A percentile compares a stretch with the other conserved stretches of the same genome.
Evolutionary conservation across 148 eudicot species (phyloP).

Genomic region (Chenopodium quinoa): DNA sequence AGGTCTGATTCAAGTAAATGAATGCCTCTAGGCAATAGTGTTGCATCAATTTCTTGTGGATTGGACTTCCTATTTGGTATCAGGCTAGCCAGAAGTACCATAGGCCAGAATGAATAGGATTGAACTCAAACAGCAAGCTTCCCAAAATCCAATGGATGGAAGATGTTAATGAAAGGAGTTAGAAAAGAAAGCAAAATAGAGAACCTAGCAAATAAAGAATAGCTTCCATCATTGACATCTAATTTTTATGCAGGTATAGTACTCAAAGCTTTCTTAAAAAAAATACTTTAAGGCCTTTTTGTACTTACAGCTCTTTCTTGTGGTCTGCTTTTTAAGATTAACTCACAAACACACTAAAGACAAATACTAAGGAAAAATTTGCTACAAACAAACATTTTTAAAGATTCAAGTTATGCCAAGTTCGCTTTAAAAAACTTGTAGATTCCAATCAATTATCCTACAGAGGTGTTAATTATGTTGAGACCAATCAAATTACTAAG

Average conservation of each 20-base stretch:
- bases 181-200: neutral
- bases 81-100: neutral
- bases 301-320: neutral
- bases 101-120: neutral
- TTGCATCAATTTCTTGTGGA: neutral
- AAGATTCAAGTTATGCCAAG: neutral
- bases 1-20: neutral
- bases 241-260: neutral
- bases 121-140: neutral
- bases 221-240: neutral
- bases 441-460: neutral
- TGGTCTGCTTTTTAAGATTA: neutral
- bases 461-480: neutral
- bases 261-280: neutral
- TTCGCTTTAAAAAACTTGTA: neutral
- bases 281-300: neutral
- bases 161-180: no score
- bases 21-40: neutral
- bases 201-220: neutral
- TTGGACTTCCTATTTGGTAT: neutral
- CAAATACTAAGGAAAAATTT: neutral
- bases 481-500: neutral
- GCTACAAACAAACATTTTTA: neutral
- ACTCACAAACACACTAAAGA: neutral
- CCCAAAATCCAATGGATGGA: neutral